These are phyloP conservation scores for Hygrophila difformis DNA, from an alignment of 257 asterid species.

Conservation along the genomic window DNA sequence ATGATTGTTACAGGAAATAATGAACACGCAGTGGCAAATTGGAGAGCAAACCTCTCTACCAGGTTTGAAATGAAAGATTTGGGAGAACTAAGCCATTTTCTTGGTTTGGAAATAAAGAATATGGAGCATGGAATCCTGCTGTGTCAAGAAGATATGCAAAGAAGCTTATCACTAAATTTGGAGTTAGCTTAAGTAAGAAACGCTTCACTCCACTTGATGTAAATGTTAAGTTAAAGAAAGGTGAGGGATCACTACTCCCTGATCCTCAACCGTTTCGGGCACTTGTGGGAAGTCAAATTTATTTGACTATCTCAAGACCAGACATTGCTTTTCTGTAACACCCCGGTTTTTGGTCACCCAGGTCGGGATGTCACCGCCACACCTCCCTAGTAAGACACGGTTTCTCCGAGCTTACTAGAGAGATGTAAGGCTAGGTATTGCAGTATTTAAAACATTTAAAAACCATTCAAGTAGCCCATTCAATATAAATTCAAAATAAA, in stretches of 20 bases:
- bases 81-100: slow-evolving; percentile 7
- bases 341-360: no score
- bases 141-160: slow-evolving; percentile 13
- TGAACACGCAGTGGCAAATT: slow-evolving; percentile 6
- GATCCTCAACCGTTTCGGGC: slow-evolving; percentile 7
- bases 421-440: no score
- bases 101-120: slow-evolving; percentile 12
- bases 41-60: background rate
- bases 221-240: background rate
- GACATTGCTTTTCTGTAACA: background rate
- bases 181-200: background rate
- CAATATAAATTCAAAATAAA: no score
- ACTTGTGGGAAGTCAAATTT: slow-evolving; percentile 11
- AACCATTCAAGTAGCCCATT: no score
- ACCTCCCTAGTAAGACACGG: no score
- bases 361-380: no score
- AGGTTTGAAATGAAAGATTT: slow-evolving; percentile 17
- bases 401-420: no score
- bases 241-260: slow-evolving; percentile 1
- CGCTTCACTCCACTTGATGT: slow-evolving; percentile 12
- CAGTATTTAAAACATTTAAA: no score
- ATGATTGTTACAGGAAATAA: slow-evolving; percentile 16
- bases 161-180: background rate
- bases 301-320: slow-evolving; percentile 9
- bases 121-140: background rate